Conservation (phyloP, 1,284 basidiomycete species). For the Moesziomyces parantarcticus region DNA sequence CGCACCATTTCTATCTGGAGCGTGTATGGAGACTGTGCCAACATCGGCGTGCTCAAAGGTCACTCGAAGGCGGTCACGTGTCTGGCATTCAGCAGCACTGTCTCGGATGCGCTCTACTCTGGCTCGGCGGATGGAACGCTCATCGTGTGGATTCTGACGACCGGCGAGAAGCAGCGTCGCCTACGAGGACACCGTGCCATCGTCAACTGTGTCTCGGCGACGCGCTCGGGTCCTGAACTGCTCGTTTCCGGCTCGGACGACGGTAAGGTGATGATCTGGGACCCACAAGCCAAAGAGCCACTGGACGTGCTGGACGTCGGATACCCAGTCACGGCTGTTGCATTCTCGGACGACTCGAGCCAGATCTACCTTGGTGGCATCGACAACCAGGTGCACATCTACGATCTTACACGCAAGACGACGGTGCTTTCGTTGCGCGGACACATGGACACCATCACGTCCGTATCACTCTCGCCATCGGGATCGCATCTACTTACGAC, state of each 20-base stretch:
- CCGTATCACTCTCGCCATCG: conserved; percentile 56
- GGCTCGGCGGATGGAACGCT: conserved; percentile 66
- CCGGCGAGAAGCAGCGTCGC: conserved; percentile 60
- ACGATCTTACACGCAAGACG: conserved; percentile 56
- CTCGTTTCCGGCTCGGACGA: conserved; percentile 64
- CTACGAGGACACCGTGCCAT: conserved; percentile 63
- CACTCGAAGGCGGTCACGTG: conserved; percentile 64
- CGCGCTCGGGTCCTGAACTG: conserved; percentile 51
- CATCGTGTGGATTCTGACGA: conserved; percentile 57
- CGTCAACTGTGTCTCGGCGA: conserved; percentile 62
- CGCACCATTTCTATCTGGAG: conserved; percentile 65
- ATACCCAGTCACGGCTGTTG: conserved; percentile 66
- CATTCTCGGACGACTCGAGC: conserved; percentile 63
- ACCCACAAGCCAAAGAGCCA: conserved; percentile 51
- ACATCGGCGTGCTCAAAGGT: conserved; percentile 62
- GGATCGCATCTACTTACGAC: conserved; percentile 64
- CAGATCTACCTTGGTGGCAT: conserved; percentile 66
- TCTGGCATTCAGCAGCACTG: conserved; percentile 51
- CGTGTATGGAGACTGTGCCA: conserved; percentile 61
- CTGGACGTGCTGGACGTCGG: conserved; percentile 60
- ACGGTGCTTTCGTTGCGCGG: conserved; percentile 55
- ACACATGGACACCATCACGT: conserved; percentile 61
- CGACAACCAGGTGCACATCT: conserved; percentile 66
- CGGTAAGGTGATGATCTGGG: conserved; percentile 65
- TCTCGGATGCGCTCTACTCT: conserved; percentile 51